Evolutionary conservation across 2,329 filamentous ascomycete genomes (phyloP).

Genomic region (Botryosphaeria agaves): DNA sequence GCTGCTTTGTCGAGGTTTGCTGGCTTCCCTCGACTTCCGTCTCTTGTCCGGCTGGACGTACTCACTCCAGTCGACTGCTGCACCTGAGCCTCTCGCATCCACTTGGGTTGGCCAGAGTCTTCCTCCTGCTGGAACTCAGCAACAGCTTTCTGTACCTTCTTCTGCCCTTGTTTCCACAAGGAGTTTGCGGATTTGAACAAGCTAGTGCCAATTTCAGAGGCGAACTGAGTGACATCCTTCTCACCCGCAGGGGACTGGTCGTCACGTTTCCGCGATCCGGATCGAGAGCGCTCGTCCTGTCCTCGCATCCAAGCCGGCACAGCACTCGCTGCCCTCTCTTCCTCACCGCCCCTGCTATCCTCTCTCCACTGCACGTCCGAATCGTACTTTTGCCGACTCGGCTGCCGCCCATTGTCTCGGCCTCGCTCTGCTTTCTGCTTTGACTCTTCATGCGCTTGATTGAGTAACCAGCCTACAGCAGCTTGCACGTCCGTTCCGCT

Average conservation of each 20-base stretch:
- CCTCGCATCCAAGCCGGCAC: slow-evolving; percentile 47
- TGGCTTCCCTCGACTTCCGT: slow-evolving; percentile 12
- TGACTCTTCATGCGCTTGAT: slow-evolving; percentile 74
- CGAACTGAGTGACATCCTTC: slow-evolving; percentile 62
- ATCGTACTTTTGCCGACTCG: slow-evolving; percentile 5
- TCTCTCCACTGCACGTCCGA: slow-evolving; percentile 8
- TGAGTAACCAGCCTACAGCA: slow-evolving; percentile 76
- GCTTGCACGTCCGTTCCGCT: slow-evolving; percentile 67
- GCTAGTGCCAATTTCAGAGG: slow-evolving; percentile 64
- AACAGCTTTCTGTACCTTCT: slow-evolving; percentile 82
- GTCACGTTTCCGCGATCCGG: slow-evolving; percentile 31
- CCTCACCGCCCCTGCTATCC: no score
- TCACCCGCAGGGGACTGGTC: slow-evolving; percentile 42
- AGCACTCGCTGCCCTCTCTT: slow-evolving; percentile 6
- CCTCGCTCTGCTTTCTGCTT: slow-evolving; percentile 41
- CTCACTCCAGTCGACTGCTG: slow-evolving; percentile 11
- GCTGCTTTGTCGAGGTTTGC: no score
- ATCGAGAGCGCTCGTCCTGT: slow-evolving; percentile 31
- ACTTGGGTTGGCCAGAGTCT: slow-evolving; percentile 73
- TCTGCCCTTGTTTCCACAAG: slow-evolving; percentile 86
- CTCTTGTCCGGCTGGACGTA: slow-evolving; percentile 19
- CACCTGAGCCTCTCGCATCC: slow-evolving; percentile 62
- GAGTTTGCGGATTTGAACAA: slow-evolving; percentile 90
- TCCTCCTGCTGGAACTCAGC: slow-evolving; percentile 62
- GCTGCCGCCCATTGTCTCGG: slow-evolving; percentile 6